Conservation (phyloP, 768 basidiomycete genomes). For the Lentinula edodes region DNA sequence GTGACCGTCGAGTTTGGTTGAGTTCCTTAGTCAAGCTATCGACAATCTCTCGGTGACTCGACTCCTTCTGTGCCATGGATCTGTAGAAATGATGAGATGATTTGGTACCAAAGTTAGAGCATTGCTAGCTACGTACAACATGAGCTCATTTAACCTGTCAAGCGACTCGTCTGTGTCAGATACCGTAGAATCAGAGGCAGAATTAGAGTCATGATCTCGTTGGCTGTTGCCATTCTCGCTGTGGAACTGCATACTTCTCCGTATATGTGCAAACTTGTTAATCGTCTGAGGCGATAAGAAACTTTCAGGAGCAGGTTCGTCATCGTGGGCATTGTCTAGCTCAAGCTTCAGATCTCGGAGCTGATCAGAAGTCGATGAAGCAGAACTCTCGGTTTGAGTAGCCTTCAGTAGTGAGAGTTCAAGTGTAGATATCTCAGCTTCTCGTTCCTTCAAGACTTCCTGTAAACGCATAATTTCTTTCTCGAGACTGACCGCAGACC, state of each 20-base stretch:
- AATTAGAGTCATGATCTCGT: conserved; percentile 23
- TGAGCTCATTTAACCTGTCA: conserved; percentile 82
- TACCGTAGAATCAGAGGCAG: conserved; percentile 30
- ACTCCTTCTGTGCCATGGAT: conserved; percentile 97
- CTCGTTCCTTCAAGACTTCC: conserved; percentile 85
- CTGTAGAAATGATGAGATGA: conserved; percentile 32
- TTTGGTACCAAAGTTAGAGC: background rate
- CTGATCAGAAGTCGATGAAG: background rate
- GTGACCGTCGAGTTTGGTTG: conserved; percentile 62
- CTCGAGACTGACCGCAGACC: conserved; percentile 82
- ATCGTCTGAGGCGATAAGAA: conserved; percentile 67
- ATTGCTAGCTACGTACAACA: conserved; percentile 59
- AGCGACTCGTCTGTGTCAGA: conserved; percentile 67
- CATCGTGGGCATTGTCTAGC: conserved; percentile 11
- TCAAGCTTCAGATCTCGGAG: background rate
- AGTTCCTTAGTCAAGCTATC: conserved; percentile 68
- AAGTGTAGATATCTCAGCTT: conserved; percentile 80
- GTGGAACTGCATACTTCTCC: conserved; percentile 53
- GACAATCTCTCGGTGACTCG: conserved; percentile 77
- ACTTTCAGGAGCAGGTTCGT: conserved; percentile 15
- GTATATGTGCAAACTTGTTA: conserved; percentile 69
- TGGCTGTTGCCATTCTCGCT: conserved; percentile 31
- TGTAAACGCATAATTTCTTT: conserved; percentile 95
- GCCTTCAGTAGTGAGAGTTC: conserved; percentile 47
- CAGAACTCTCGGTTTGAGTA: conserved; percentile 20